Conservation (phyloP, 306 rosid species). For the Hippophae tibetana region DNA sequence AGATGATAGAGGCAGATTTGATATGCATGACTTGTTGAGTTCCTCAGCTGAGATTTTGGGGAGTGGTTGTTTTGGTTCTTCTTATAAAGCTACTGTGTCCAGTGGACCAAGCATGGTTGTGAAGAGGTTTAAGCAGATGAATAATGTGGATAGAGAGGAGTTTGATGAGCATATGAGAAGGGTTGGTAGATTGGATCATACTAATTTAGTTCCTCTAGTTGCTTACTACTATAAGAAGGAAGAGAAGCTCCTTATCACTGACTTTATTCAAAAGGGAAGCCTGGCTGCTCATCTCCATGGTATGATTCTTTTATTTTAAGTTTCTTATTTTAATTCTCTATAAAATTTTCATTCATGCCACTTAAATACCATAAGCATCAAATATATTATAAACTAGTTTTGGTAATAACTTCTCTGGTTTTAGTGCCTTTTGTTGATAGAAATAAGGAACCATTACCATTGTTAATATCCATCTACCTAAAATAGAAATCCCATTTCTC, state of each 20-base stretch:
- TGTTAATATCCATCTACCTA: too few relatives aligned
- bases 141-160: slow-evolving; percentile 42
- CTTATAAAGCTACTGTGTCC: slow-evolving; percentile 55
- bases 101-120: slow-evolving; percentile 60
- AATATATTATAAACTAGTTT: too few relatives aligned
- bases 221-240: slow-evolving; percentile 33
- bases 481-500: too few relatives aligned
- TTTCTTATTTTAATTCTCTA: too few relatives aligned
- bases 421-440: too few relatives aligned
- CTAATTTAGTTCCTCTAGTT: slow-evolving; percentile 33
- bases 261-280: slow-evolving; percentile 33
- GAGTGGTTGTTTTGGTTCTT: slow-evolving; percentile 73
- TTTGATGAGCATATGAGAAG: slow-evolving; percentile 55
- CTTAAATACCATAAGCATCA: too few relatives aligned
- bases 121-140: slow-evolving; percentile 76
- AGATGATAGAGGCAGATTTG: slow-evolving; percentile 34
- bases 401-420: too few relatives aligned
- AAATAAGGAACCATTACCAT: too few relatives aligned
- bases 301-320: neutral
- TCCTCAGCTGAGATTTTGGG: slow-evolving; percentile 83
- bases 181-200: slow-evolving; percentile 36
- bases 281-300: slow-evolving; percentile 37
- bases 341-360: too few relatives aligned
- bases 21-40: slow-evolving; percentile 54
- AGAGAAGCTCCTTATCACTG: slow-evolving; percentile 35